Conservation (phyloP, 768 basidiomycete genomes). For the Tulasnella sp. region DNA sequence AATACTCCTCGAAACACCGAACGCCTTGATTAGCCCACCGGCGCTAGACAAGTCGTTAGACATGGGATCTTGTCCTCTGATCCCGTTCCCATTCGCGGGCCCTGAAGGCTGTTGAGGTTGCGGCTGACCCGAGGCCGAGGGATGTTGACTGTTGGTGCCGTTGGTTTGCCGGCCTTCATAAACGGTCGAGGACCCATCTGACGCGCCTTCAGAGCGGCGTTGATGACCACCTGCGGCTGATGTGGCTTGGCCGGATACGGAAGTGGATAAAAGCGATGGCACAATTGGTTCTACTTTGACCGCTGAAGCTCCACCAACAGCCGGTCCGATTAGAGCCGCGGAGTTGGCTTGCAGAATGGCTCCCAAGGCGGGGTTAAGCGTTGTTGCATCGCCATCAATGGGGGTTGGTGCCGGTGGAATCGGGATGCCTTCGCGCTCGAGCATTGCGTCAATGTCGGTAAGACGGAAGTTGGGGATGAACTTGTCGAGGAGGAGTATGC, state of each 20-base stretch:
- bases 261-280: background rate
- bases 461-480: slow-evolving; percentile 64
- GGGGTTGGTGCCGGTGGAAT: background rate
- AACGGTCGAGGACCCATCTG: slow-evolving; percentile 26
- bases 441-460: slow-evolving; percentile 59
- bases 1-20: slow-evolving; percentile 51
- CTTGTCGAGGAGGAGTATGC: slow-evolving; percentile 70
- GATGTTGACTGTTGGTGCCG: background rate
- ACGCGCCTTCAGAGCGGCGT: background rate
- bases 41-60: slow-evolving; percentile 71
- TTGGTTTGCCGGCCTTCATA: slow-evolving; percentile 25
- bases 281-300: slow-evolving; percentile 14
- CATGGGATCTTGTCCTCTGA: slow-evolving; percentile 75
- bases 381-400: background rate
- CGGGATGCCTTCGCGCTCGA: slow-evolving; percentile 35
- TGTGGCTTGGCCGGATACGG: slow-evolving; percentile 37
- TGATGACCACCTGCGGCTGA: slow-evolving; percentile 38
- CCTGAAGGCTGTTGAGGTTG: slow-evolving; percentile 32
- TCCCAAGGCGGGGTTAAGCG: slow-evolving; percentile 17
- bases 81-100: slow-evolving; percentile 35
- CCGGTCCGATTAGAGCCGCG: background rate
- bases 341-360: slow-evolving; percentile 17
- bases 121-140: slow-evolving; percentile 14
- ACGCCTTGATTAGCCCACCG: slow-evolving; percentile 45
- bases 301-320: slow-evolving; percentile 3